Evolutionary conservation across 306 rosid species (phyloP).

Genomic region (Prosopis cineraria): DNA sequence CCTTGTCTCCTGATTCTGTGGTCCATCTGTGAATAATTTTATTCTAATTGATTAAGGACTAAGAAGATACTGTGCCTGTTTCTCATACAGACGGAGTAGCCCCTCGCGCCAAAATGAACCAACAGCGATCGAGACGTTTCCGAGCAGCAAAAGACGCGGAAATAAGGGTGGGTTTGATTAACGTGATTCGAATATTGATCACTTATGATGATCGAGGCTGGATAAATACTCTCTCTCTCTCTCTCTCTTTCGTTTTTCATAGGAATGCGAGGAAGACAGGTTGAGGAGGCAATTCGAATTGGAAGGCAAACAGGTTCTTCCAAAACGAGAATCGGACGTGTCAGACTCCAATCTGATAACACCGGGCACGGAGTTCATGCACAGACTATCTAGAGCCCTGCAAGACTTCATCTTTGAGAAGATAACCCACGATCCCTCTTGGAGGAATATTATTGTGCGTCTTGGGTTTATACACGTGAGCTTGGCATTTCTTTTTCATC

Average conservation of each 20-base stretch:
- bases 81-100: conserved; percentile 61
- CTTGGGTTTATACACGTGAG: background rate
- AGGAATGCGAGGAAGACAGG: conserved; percentile 55
- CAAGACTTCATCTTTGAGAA: conserved; percentile 28
- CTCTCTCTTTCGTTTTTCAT: background rate
- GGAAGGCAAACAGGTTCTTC: conserved; percentile 55
- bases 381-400: conserved; percentile 52
- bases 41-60: background rate
- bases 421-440: conserved; percentile 32
- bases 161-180: conserved; percentile 14
- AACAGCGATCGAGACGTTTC: conserved; percentile 55
- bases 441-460: conserved; percentile 51
- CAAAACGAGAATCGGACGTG: conserved; percentile 42
- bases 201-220: background rate
- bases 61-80: background rate
- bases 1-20: background rate
- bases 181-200: background rate
- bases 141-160: conserved; percentile 39
- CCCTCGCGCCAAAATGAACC: conserved; percentile 73
- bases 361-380: conserved; percentile 70
- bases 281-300: conserved; percentile 41
- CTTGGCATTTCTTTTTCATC: background rate
- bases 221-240: background rate
- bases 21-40: background rate
- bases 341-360: conserved; percentile 55